Percentiles rank a stretch among this genome's conserved stretches.
Evolutionary conservation across 805 yeast genomes (phyloP).

Genomic region (Sugiyamaella qingdaonensis): DNA sequence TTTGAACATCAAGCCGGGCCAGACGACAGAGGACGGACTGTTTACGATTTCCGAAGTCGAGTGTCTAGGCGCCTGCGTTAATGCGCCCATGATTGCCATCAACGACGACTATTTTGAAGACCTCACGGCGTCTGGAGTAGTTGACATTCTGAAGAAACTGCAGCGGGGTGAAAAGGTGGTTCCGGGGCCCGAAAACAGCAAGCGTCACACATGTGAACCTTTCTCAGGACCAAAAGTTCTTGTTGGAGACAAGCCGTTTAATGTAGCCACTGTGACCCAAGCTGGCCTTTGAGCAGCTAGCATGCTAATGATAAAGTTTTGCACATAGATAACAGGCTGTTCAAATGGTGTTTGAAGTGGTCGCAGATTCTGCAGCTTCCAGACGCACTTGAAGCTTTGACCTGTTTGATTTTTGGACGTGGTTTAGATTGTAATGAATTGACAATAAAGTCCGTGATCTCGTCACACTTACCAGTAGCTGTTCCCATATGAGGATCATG

Average conservation of each 20-base stretch:
- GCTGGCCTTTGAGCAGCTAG: slow-evolving; percentile 48
- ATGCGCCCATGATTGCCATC: slow-evolving; percentile 83
- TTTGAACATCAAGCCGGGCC: slow-evolving; percentile 66
- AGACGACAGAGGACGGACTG: slow-evolving; percentile 68
- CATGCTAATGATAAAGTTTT: background rate
- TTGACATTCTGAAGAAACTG: slow-evolving; percentile 56
- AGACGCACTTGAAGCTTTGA: no score
- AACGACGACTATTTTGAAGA: slow-evolving; percentile 84
- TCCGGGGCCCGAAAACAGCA: slow-evolving; percentile 65
- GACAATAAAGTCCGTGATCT: no score
- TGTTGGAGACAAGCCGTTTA: slow-evolving; percentile 56
- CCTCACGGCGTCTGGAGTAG: slow-evolving; percentile 62
- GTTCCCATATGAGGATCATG: no score
- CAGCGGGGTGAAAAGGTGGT: slow-evolving; percentile 57
- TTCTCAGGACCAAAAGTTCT: slow-evolving; percentile 63
- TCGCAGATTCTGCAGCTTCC: no score
- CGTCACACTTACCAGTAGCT: no score
- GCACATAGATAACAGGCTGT: no score
- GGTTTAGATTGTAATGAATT: no score
- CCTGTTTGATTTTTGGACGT: no score
- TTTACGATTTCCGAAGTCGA: slow-evolving; percentile 86
- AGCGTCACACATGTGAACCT: slow-evolving; percentile 74
- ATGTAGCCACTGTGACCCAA: slow-evolving; percentile 67
- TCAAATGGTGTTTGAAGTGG: no score
- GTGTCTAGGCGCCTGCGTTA: slow-evolving; percentile 88